These are phyloP conservation scores for Geotrichum citri-aurantii DNA, from an alignment of 1,139 yeast species.

Conservation along the genomic window DNA sequence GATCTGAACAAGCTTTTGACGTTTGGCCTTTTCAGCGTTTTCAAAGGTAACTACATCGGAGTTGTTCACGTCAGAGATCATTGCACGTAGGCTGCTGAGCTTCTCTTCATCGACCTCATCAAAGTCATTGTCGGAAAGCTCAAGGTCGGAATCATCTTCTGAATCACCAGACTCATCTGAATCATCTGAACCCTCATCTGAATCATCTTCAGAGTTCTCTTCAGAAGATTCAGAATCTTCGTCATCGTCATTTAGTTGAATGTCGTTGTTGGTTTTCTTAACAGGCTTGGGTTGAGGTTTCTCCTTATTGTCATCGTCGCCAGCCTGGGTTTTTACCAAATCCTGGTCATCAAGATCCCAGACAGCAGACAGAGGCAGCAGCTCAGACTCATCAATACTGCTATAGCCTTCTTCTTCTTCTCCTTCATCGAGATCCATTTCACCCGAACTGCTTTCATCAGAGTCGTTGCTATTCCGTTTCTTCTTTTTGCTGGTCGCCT, in stretches of 20 bases:
- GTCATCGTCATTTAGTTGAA: slow-evolving; percentile 26
- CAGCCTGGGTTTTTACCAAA: slow-evolving; percentile 26
- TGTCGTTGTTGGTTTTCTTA: slow-evolving; percentile 28
- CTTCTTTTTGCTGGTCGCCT: slow-evolving; percentile 16
- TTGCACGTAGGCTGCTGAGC: slow-evolving; percentile 23
- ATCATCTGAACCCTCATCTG: slow-evolving; percentile 36
- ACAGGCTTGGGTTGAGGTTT: slow-evolving; percentile 15
- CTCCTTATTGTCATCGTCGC: slow-evolving; percentile 17
- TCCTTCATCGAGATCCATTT: slow-evolving; percentile 26
- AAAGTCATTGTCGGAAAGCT: slow-evolving; percentile 29
- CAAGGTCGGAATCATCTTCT: slow-evolving; percentile 28
- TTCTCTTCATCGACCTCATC: slow-evolving; percentile 27
- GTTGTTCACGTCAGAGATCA: slow-evolving; percentile 23
- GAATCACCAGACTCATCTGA: slow-evolving; percentile 28
- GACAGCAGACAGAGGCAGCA: slow-evolving; percentile 73
- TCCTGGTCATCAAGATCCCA: slow-evolving; percentile 74
- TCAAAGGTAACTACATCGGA: slow-evolving; percentile 12
- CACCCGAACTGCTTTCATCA: slow-evolving; percentile 13
- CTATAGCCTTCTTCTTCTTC: slow-evolving; percentile 37
- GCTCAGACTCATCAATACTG: slow-evolving; percentile 65
- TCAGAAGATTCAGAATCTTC: slow-evolving; percentile 26
- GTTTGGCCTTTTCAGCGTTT: slow-evolving; percentile 18
- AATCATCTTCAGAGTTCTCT: slow-evolving; percentile 33
- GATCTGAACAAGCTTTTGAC: slow-evolving; percentile 35
- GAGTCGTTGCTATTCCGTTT: slow-evolving; percentile 16